Conservation (phyloP, 2,329 filamentous ascomycete species). For the Metarhizium album region DNA sequence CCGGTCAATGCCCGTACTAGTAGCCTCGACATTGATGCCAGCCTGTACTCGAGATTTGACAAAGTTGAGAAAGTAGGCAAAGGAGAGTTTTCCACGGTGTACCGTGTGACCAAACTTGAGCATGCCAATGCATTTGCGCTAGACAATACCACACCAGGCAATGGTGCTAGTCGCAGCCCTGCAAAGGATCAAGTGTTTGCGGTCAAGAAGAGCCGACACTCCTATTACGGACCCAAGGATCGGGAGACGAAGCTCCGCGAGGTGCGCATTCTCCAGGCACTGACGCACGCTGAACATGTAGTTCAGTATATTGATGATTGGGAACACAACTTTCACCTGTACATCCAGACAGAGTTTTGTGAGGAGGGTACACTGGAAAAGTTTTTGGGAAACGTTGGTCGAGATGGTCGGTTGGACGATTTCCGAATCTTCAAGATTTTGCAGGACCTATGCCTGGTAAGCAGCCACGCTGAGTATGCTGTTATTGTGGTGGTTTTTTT, state of each 20-base stretch:
- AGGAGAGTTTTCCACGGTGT: conserved; percentile 91
- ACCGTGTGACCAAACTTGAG: conserved; percentile 51
- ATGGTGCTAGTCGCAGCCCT: conserved; percentile 37
- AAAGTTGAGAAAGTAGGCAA: conserved; percentile 71
- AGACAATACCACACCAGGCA: conserved; percentile 36
- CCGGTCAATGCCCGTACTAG: conserved; percentile 59
- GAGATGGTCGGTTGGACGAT: conserved; percentile 81
- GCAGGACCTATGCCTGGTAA: conserved; percentile 71
- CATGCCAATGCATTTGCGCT: conserved; percentile 23
- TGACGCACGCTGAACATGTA: conserved; percentile 75
- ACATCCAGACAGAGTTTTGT: conserved; percentile 96
- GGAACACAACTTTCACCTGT: conserved; percentile 77
- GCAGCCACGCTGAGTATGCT: conserved; percentile 21
- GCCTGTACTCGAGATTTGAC: conserved; percentile 64
- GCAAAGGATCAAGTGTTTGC: conserved; percentile 61
- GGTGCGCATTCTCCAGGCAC: conserved; percentile 64
- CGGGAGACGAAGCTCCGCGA: conserved; percentile 78
- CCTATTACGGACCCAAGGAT: conserved; percentile 67
- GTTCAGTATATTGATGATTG: conserved; percentile 76
- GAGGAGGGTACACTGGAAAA: conserved; percentile 84
- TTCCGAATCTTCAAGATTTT: conserved; percentile 98
- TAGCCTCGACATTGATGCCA: conserved; percentile 60
- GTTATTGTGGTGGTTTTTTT: neutral
- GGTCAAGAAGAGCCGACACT: conserved; percentile 84
- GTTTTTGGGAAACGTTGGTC: conserved; percentile 74